A percentile compares a stretch with the other conserved stretches of the same genome.
Evolutionary conservation across 768 basidiomycete species (phyloP).

Genomic region (Cystoderma amianthinum): DNA sequence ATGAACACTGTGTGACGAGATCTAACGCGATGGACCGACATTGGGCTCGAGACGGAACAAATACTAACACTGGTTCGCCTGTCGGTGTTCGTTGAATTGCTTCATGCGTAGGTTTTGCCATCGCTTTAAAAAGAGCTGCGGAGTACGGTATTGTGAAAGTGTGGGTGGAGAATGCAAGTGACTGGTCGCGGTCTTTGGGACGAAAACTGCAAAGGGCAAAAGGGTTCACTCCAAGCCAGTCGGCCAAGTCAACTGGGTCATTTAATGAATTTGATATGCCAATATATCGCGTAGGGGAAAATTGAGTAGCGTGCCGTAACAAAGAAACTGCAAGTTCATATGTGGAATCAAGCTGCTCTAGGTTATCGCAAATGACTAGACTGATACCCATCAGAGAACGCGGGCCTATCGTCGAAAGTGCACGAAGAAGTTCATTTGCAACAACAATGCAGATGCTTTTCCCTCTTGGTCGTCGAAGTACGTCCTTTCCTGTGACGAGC

Average conservation of each 20-base stretch:
- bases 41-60: slow-evolving; percentile 81
- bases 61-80: slow-evolving; percentile 61
- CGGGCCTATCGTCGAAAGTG: slow-evolving; percentile 25
- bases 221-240: slow-evolving; percentile 74
- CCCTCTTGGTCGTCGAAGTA: slow-evolving; percentile 24
- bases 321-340: slow-evolving; percentile 84
- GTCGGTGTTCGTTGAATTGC: slow-evolving; percentile 47
- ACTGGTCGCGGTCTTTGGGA: slow-evolving; percentile 77
- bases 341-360: slow-evolving; percentile 72
- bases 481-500: slow-evolving; percentile 9
- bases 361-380: slow-evolving; percentile 75
- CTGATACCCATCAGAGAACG: no score
- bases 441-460: slow-evolving; percentile 53
- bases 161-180: slow-evolving; percentile 59
- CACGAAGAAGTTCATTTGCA: slow-evolving; percentile 40
- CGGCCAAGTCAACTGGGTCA: slow-evolving; percentile 74
- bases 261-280: slow-evolving; percentile 74
- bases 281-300: slow-evolving; percentile 60
- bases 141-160: slow-evolving; percentile 87
- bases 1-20: slow-evolving; percentile 81
- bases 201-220: slow-evolving; percentile 68
- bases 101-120: slow-evolving; percentile 85
- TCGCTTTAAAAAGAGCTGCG: slow-evolving; percentile 79
- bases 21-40: slow-evolving; percentile 72
- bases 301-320: slow-evolving; percentile 57